These are phyloP conservation scores for Melampsora americana DNA, from an alignment of 1,284 basidiomycete species.

Conservation along the genomic window DNA sequence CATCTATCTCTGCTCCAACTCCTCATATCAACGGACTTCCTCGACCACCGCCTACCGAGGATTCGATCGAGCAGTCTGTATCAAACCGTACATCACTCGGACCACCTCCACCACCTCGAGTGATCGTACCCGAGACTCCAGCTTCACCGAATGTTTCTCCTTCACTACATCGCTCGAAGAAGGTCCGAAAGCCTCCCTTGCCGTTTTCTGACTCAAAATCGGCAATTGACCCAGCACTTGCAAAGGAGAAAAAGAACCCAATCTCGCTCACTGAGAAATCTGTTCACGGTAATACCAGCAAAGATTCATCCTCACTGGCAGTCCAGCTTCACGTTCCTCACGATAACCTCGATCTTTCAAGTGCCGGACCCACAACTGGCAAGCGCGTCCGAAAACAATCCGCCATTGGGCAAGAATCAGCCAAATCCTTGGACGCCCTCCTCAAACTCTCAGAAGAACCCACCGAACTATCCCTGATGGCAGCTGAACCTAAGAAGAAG, in stretches of 20 bases:
- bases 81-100: not conserved
- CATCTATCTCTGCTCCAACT: conserved; percentile 12
- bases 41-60: not conserved
- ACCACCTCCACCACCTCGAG: conserved; percentile 1
- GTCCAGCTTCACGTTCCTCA: no score
- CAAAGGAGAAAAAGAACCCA: no score
- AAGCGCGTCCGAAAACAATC: conserved; percentile 42
- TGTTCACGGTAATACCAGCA: no score
- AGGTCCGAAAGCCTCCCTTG: not conserved
- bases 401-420: conserved; percentile 17
- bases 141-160: not conserved
- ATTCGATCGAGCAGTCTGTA: conserved; percentile 24
- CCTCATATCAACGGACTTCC: not conserved
- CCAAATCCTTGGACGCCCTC: conserved; percentile 25
- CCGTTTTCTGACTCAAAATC: no score
- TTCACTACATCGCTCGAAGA: not conserved
- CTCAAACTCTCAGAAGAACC: conserved; percentile 19
- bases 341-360: not conserved
- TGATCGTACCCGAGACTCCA: not conserved
- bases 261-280: no score
- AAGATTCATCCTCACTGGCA: no score
- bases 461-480: not conserved
- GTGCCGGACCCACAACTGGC: not conserved
- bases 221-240: no score
- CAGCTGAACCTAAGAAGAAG: not conserved